Evolutionary conservation across 106 monocot species (phyloP).

Genomic region (Alisma plantagoaquatica): DNA sequence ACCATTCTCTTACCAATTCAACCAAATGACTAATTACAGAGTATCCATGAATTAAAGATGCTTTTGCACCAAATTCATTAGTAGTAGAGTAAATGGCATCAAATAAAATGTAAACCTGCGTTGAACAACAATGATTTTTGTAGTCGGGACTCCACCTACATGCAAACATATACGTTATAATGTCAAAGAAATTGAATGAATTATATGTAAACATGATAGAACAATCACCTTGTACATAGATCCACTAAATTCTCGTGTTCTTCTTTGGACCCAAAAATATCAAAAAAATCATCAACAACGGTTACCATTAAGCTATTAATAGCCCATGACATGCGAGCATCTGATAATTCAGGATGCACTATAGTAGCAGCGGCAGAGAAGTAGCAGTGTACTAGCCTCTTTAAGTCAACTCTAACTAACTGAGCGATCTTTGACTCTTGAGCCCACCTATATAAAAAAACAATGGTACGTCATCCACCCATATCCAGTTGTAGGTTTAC

Average conservation of each 20-base stretch:
- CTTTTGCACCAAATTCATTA: constrained; percentile 60
- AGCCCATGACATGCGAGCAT: constrained; percentile 47
- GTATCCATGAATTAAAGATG: constrained; percentile 41
- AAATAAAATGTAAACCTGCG: constrained; percentile 64
- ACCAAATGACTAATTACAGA: constrained; percentile 44
- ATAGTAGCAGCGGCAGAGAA: constrained; percentile 18
- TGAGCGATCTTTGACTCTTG: constrained; percentile 70
- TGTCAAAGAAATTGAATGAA: not conserved
- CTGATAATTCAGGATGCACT: constrained; percentile 11
- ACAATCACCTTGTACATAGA: constrained; percentile 52
- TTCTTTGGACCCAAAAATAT: constrained; percentile 66
- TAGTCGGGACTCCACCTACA: constrained; percentile 54
- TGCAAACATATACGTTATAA: not conserved
- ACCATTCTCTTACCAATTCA: constrained; percentile 74
- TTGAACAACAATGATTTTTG: constrained; percentile 30
- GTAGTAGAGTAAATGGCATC: constrained; percentile 47
- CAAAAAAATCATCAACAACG: constrained; percentile 94
- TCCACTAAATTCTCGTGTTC: constrained; percentile 43
- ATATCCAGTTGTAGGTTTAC: not conserved
- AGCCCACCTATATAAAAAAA: constrained; percentile 77
- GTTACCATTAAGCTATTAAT: constrained; percentile 71
- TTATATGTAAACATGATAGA: not conserved
- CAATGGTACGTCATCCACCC: no score
- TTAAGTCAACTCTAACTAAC: constrained; percentile 58
- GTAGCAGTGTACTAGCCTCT: constrained; percentile 29